phyloP scores from a whole-genome alignment of 1,284 basidiomycete genomes.

The Ganoderma lucidum region DNA sequence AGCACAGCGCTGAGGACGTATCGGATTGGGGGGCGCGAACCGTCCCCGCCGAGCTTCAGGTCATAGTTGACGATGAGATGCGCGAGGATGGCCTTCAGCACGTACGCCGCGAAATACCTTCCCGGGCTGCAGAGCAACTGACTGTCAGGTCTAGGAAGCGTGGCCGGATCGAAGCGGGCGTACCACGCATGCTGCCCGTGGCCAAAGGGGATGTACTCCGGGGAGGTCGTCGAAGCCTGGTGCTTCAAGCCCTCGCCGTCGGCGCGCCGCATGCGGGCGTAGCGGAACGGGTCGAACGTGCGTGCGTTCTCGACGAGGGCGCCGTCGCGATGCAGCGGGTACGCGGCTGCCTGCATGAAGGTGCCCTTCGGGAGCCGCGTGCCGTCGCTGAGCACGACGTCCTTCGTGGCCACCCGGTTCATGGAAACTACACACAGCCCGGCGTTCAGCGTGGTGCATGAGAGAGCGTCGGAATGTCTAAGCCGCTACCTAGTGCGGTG shows the following conservation, averaged over 20 bases:
- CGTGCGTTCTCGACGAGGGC: slow-evolving; percentile 18
- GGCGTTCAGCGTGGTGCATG: neutral
- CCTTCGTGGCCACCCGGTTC: slow-evolving; percentile 44
- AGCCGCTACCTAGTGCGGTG: slow-evolving; percentile 31
- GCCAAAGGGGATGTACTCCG: slow-evolving; percentile 39
- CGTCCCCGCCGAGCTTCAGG: slow-evolving; percentile 48
- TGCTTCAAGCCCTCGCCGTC: slow-evolving; percentile 33
- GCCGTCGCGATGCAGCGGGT: slow-evolving; percentile 26
- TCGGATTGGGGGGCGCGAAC: slow-evolving; percentile 34
- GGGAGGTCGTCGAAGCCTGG: slow-evolving; percentile 35
- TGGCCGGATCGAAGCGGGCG: neutral
- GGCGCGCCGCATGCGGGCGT: slow-evolving; percentile 24
- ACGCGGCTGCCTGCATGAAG: slow-evolving; percentile 10
- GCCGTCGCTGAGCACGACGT: slow-evolving; percentile 51
- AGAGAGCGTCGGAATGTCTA: neutral
- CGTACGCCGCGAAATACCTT: slow-evolving; percentile 54
- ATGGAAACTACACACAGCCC: slow-evolving; percentile 39
- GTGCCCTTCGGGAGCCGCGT: slow-evolving; percentile 48
- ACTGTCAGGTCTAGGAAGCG: neutral
- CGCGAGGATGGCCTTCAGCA: slow-evolving; percentile 55
- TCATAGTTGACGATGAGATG: slow-evolving; percentile 55
- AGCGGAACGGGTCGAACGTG: slow-evolving; percentile 19
- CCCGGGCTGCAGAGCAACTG: slow-evolving; percentile 44
- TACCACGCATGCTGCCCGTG: slow-evolving; percentile 23
- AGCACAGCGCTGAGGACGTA: slow-evolving; percentile 11